Base-by-base conservation (phyloP, 306 rosid genomes). In the Glycyrrhiza uralensis region DNA sequence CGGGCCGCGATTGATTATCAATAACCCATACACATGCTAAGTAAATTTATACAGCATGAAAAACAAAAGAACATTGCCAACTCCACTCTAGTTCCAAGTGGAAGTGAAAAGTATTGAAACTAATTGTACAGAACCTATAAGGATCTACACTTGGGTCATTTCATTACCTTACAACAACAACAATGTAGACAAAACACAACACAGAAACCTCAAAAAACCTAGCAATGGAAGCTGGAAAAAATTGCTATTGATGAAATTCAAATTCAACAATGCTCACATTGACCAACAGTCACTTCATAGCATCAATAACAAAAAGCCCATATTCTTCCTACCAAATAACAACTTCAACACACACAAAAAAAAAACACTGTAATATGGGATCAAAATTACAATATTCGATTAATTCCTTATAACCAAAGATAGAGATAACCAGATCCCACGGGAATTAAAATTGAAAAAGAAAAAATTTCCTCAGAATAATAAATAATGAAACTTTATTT, bases 341-440 rank as follows among this genome's bases (percentile, higher is more conserved):
- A 59, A 28, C 50, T 22, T 35, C 66, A 52, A 57, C 32, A 28
- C 24, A 28, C 1, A 55, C n/a, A n/a, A n/a, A n/a, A 36, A 41
- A 15, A 19, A 24, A 18, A 12, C 28, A 79, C n/a, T 24, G 33
- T 2, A 56, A 24, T 8, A 10, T 10, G 24, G 47, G 26, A 35
- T 45, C 10, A 51, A 75, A 56, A 23, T 24, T 1, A 26, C 17
- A 22, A 66, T 8, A 68, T 7, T 18, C 7, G 41, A 45, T 9
- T 10, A 26, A 64, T 64, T 72, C 64, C 51, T 19, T 19, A 66
- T 6, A 57, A 6, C 28, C 28, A 1, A 28, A 22, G 17, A 63
- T 42, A 74, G 46, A 59, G 7, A 73, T 4, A 58, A 46, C 22
- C 74, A 74, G 83, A 84, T 81, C 88, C 74, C 52, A 58, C 20